phyloP scores from a whole-genome alignment of 257 asterid genomes.

The Solanum neorickii region DNA sequence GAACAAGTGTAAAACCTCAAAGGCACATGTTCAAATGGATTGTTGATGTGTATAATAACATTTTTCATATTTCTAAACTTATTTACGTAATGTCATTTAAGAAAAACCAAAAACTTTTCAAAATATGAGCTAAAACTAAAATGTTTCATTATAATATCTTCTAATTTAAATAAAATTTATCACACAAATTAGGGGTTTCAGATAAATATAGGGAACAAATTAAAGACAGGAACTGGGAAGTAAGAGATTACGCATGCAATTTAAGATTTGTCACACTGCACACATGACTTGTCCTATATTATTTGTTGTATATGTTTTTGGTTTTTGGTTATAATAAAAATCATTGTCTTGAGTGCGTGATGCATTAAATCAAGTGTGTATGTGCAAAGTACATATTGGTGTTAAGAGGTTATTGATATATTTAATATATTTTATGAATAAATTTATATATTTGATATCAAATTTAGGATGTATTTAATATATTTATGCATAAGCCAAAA shows the following conservation, averaged over 20 bases:
- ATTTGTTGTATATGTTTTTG: not conserved
- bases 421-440: not conserved
- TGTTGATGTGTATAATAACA: not conserved
- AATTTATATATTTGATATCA: not conserved
- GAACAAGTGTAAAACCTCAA: not conserved
- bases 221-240: not conserved
- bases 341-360: not conserved
- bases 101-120: not conserved
- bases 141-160: not conserved
- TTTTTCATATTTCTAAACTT: not conserved
- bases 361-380: not conserved
- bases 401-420: not conserved
- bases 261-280: not conserved
- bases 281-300: not conserved
- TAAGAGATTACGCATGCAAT: not conserved
- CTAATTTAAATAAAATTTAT: not conserved
- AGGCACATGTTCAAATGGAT: not conserved
- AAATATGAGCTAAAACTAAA: not conserved
- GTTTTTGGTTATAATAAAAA: not conserved
- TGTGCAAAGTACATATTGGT: not conserved
- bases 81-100: not conserved
- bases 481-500: not conserved
- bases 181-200: not conserved
- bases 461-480: not conserved
- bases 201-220: not conserved